Evolutionary conservation across 306 rosid genomes (phyloP), one percentile per base, ranked within the genome.

Genomic region (Carpinus viminea): DNA sequence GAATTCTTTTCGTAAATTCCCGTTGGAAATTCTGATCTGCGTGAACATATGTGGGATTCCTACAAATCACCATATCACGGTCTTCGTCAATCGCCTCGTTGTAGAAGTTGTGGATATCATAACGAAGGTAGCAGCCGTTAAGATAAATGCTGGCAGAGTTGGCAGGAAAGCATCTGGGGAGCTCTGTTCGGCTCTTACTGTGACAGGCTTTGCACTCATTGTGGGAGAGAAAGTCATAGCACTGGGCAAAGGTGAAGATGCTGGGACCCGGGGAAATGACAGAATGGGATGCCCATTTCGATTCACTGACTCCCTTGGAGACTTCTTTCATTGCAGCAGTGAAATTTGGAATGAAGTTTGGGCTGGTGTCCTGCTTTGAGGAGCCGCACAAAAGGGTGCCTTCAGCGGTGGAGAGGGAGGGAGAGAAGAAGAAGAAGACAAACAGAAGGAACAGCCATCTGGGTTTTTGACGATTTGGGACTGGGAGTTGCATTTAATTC

Each of bases 61-160:
- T 48, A 57, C 96, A 91, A 0, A 43, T n/a, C 5, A 50, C 51
- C 16, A 2, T 54, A 57, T 85, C 90, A 4, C 10, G 57, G 0
- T 5, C 8, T 4, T 26, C 4, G 21, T 82, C 75, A 12, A 79
- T 5, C 20, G 80, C 46, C 43, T 89, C 86, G 7, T 50, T 15
- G 24, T 71, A 82, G 69, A 89, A 87, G 5, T 46, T 18, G 12
- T 86, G 74, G 24, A 76, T 70, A 41, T 86, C 93, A 20, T 86
- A 91, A 4, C 92, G 92, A 18, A 88, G 84, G 54, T 77, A 86
- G 70, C 93, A 89, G 1, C 89, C 90, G 36, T 89, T 90, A 2
- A 89, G 80, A 78, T 73, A 83, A 12, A 88, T 53, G 20, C 89
- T 75, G 20, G 85, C 97, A 0, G 87, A 74, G 2, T 66, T 18